Percentiles rank a stretch among this genome's conserved stretches.
phyloP scores from a whole-genome alignment of 352 stramenopile species.

The Globisporangium sylvaticum region DNA sequence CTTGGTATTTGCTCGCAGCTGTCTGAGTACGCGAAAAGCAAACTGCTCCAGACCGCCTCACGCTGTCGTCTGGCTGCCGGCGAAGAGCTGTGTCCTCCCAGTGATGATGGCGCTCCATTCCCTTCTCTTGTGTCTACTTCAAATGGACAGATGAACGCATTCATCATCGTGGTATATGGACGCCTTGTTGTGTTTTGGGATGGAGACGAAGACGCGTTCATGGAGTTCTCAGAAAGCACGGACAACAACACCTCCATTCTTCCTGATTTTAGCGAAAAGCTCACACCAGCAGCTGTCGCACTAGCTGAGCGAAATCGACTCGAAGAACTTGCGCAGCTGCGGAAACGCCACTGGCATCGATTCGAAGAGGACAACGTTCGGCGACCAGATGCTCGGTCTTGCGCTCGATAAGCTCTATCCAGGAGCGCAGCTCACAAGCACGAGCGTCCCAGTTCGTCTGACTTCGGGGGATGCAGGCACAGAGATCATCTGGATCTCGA shows the following conservation, averaged over 20 bases:
- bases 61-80: constrained; percentile 18
- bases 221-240: background rate
- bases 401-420: constrained; percentile 22
- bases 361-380: constrained; percentile 39
- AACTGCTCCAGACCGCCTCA: constrained; percentile 27
- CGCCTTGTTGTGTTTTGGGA: constrained; percentile 48
- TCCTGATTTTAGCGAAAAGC: background rate
- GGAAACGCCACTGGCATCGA: constrained; percentile 18
- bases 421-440: constrained; percentile 9
- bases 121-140: background rate
- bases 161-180: constrained; percentile 37
- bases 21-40: constrained; percentile 23
- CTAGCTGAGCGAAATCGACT: background rate
- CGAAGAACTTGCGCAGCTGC: constrained; percentile 6
- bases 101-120: background rate
- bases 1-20: constrained; percentile 39
- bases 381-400: constrained; percentile 54
- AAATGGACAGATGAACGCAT: constrained; percentile 13
- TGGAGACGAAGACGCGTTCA: constrained; percentile 11
- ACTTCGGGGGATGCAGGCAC: constrained; percentile 36
- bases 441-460: constrained; percentile 25
- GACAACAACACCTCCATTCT: background rate
- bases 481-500: constrained; percentile 42
- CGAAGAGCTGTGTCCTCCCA: constrained; percentile 18
- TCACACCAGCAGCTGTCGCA: background rate